These are phyloP conservation scores for Magnolia kwangsiensis DNA, from an alignment of 164 flowering plant genomes.

Conservation along the genomic window DNA sequence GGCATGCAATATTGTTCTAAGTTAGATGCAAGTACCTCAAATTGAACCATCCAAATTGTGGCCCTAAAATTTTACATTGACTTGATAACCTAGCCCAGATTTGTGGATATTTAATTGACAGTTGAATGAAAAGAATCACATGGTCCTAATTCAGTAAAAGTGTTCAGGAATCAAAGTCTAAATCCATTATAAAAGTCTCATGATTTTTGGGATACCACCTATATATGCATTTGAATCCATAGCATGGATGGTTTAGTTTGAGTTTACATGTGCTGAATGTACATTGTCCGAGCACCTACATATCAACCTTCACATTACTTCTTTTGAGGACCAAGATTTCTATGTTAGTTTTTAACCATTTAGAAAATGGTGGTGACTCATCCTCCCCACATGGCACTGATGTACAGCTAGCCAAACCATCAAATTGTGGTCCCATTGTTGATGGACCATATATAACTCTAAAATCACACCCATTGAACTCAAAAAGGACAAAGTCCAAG, in stretches of 20 bases:
- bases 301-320: not conserved
- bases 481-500: too few species aligned
- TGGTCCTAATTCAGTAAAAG: too few species aligned
- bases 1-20: too few species aligned
- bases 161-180: too few species aligned
- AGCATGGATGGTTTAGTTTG: not conserved
- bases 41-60: not conserved
- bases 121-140: too few species aligned
- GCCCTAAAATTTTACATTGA: not conserved
- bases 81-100: too few species aligned
- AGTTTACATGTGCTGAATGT: not conserved
- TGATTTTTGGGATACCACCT: not conserved
- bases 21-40: not conserved
- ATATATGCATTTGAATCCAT: not conserved
- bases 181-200: too few species aligned
- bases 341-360: not conserved
- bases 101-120: too few species aligned
- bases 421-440: not conserved
- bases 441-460: not conserved
- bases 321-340: not conserved
- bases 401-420: not conserved
- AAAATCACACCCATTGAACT: too few species aligned
- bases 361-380: not conserved
- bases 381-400: not conserved
- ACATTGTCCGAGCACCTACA: not conserved